Conservation (phyloP, 345 rosid genomes). For the Brassica cretica region DNA sequence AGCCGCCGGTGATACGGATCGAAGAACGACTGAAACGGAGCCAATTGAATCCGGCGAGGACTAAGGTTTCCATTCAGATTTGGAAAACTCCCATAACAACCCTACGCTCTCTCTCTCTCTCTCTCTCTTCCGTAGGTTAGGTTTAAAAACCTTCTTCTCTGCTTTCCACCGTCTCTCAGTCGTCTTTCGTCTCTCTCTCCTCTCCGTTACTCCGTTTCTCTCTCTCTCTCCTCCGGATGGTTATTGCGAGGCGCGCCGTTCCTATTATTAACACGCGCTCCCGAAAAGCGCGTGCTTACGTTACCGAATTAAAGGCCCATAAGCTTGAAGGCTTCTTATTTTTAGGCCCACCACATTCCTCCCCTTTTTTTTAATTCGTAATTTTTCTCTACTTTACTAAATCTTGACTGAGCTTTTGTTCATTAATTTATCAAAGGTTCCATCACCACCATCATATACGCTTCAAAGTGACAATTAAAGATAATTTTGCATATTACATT, state of each 20-base stretch:
- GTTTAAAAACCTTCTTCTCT: slow-evolving; percentile 5
- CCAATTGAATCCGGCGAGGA: slow-evolving; percentile 38
- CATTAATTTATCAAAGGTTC: not conserved
- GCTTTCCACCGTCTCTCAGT: slow-evolving; percentile 3
- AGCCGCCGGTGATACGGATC: slow-evolving; percentile 49
- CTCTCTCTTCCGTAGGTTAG: slow-evolving; percentile 20
- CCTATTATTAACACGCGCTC: slow-evolving; percentile 36
- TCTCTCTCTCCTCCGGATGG: slow-evolving; percentile 42
- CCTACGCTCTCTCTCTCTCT: slow-evolving; percentile 39
- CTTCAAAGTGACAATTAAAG: not conserved
- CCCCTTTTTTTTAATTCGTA: not conserved
- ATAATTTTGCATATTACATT: not conserved
- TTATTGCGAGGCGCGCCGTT: slow-evolving; percentile 32
- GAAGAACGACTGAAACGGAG: slow-evolving; percentile 26
- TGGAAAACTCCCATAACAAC: slow-evolving; percentile 45
- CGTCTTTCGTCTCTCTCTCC: slow-evolving; percentile 24
- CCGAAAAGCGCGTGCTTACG: slow-evolving; percentile 42
- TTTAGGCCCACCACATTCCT: not conserved
- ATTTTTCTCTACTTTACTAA: not conserved
- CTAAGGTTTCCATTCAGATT: slow-evolving; percentile 68
- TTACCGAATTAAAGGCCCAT: slow-evolving; percentile 30
- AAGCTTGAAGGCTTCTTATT: not conserved
- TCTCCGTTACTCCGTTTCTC: slow-evolving; percentile 34
- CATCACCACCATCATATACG: not conserved
- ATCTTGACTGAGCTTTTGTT: not conserved